These are phyloP conservation scores for Ilex aquifolium DNA, from an alignment of 257 asterid species.

Conservation along the genomic window DNA sequence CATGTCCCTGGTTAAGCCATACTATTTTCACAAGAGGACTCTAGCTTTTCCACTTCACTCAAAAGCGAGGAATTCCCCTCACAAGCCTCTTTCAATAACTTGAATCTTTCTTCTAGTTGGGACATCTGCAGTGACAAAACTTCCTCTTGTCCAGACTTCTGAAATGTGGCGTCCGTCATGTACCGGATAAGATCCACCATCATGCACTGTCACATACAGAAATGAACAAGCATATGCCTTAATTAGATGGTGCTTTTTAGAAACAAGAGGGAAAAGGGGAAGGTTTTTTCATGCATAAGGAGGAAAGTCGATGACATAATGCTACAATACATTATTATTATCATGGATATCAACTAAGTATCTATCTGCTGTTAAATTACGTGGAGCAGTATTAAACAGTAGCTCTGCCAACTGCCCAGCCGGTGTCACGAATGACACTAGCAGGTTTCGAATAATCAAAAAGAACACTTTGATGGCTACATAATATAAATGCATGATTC, in stretches of 20 bases:
- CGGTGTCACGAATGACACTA: too few relatives aligned
- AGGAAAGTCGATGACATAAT: not conserved
- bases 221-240: slow-evolving; percentile 2
- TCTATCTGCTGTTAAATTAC: too few relatives aligned
- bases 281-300: too few relatives aligned
- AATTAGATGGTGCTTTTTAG: not conserved
- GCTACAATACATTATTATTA: not conserved
- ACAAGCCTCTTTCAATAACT: slow-evolving; percentile 52
- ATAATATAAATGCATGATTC: too few relatives aligned
- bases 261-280: not conserved
- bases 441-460: too few relatives aligned
- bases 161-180: slow-evolving; percentile 18
- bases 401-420: too few relatives aligned
- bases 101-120: slow-evolving; percentile 46
- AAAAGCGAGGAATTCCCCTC: slow-evolving; percentile 40
- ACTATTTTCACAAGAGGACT: slow-evolving; percentile 18
- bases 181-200: slow-evolving; percentile 52
- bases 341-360: too few relatives aligned
- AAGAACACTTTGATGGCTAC: too few relatives aligned
- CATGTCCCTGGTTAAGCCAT: too few relatives aligned
- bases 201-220: slow-evolving; percentile 45
- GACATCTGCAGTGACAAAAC: slow-evolving; percentile 10
- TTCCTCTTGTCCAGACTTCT: slow-evolving; percentile 12
- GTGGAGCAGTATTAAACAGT: too few relatives aligned
- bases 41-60: slow-evolving; percentile 47